Conservation (phyloP, 352 stramenopile species). For the Globisporangium splendens region DNA sequence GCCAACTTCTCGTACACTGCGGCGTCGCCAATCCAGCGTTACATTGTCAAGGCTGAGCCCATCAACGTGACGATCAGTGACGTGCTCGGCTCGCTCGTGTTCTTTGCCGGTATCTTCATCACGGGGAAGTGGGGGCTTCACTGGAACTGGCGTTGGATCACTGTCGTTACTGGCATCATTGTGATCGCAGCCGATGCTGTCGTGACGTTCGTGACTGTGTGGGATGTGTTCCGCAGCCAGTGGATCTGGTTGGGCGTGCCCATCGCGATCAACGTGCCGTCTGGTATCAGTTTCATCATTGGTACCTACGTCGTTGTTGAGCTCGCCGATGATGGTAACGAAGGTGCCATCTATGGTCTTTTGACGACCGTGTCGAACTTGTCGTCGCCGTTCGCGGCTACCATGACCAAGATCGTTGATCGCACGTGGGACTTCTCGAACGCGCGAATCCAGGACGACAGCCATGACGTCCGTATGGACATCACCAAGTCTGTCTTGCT, state of each 20-base stretch:
- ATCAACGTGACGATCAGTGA: conserved; percentile 35
- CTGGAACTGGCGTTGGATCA: conserved; percentile 27
- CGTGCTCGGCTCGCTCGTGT: conserved; percentile 24
- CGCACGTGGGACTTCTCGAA: conserved; percentile 25
- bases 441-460: conserved; percentile 27
- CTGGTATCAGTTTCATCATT: conserved; percentile 29
- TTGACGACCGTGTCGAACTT: conserved; percentile 38
- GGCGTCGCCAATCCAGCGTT: conserved; percentile 21
- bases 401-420: conserved; percentile 28
- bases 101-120: conserved; percentile 18
- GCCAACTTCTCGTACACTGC: conserved; percentile 25
- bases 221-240: conserved; percentile 27
- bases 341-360: conserved; percentile 37
- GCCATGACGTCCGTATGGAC: conserved; percentile 24
- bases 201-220: conserved; percentile 22
- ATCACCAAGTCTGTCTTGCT: conserved; percentile 31
- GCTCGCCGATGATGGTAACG: conserved; percentile 31
- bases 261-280: conserved; percentile 25
- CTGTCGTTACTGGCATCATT: conserved; percentile 15
- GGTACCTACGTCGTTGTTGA: conserved; percentile 29
- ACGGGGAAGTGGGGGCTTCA: conserved; percentile 20
- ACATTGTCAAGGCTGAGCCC: conserved; percentile 26
- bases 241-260: conserved; percentile 29
- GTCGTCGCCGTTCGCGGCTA: conserved; percentile 26
- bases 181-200: conserved; percentile 16